Percentiles rank a stretch among this genome's conserved stretches.
Evolutionary conservation across 1,139 yeast species (phyloP).

Genomic region (Pichia sp.): DNA sequence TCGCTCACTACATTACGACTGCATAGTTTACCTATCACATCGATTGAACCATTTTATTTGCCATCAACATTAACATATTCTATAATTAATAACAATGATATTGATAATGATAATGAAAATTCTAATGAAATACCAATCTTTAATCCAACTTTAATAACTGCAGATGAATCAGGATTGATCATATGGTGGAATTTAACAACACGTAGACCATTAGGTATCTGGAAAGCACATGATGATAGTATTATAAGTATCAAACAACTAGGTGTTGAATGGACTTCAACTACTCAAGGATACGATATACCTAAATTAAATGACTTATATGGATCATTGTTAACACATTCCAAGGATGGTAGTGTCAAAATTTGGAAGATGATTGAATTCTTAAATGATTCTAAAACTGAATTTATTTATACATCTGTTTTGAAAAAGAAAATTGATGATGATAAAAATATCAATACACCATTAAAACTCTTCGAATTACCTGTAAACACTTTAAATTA

Average conservation of each 20-base stretch:
- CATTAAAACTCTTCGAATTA: conserved; percentile 30
- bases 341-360: conserved; percentile 45
- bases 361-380: conserved; percentile 39
- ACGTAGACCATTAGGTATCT: conserved; percentile 38
- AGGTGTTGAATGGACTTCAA: conserved; percentile 28
- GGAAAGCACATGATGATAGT: conserved; percentile 44
- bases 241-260: conserved; percentile 39
- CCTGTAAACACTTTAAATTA: conserved; percentile 56
- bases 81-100: background rate
- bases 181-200: conserved; percentile 46
- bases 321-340: conserved; percentile 43
- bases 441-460: background rate
- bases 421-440: conserved; percentile 15
- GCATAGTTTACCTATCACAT: conserved; percentile 10
- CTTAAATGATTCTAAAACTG: conserved; percentile 5
- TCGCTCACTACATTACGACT: conserved; percentile 12
- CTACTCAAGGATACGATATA: background rate
- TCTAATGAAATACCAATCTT: conserved; percentile 2
- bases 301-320: conserved; percentile 18
- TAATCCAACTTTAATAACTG: conserved; percentile 22
- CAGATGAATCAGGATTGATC: conserved; percentile 43
- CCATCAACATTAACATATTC: conserved; percentile 11
- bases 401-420: conserved; percentile 16
- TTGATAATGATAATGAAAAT: background rate
- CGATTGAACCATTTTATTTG: conserved; percentile 12